These are phyloP conservation scores for Trichoderma afroharzianum DNA, from an alignment of 2,329 filamentous ascomycete genomes.

Conservation along the genomic window DNA sequence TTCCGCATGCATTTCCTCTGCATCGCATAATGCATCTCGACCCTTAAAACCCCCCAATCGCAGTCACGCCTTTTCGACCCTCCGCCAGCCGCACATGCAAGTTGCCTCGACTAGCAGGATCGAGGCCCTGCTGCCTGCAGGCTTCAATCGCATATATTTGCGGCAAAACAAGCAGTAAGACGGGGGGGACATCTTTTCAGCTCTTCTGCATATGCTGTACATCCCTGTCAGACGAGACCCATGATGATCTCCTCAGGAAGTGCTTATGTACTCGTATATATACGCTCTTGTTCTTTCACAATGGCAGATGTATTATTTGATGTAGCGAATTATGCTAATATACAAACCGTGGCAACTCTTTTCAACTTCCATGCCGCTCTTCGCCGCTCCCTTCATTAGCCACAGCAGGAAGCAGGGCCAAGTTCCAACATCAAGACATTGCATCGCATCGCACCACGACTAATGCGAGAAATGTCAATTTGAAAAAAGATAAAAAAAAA, in stretches of 20 bases:
- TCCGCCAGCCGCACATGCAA: not conserved
- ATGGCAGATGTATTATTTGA: not conserved
- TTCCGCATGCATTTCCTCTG: not conserved
- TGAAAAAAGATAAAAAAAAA: not conserved
- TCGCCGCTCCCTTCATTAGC: not conserved
- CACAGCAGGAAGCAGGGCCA: not conserved
- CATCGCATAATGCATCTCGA: not conserved
- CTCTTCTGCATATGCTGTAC: too few species aligned
- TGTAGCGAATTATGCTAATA: slow-evolving; percentile 2
- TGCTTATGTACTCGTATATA: not conserved
- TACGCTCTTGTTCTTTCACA: not conserved
- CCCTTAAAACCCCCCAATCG: not conserved
- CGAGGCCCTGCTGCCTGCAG: not conserved
- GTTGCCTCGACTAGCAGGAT: not conserved
- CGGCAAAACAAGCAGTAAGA: not conserved
- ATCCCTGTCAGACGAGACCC: not conserved
- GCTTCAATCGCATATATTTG: not conserved
- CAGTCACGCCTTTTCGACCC: not conserved
- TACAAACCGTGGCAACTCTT: slow-evolving; percentile 4
- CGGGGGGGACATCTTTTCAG: not conserved
- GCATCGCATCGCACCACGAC: not conserved
- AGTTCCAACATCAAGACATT: not conserved
- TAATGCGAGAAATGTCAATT: not conserved
- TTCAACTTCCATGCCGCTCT: slow-evolving; percentile 3
- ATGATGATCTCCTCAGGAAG: not conserved